Evolutionary conservation across 257 asterid genomes (phyloP).

Genomic region (Plantago elongata): DNA sequence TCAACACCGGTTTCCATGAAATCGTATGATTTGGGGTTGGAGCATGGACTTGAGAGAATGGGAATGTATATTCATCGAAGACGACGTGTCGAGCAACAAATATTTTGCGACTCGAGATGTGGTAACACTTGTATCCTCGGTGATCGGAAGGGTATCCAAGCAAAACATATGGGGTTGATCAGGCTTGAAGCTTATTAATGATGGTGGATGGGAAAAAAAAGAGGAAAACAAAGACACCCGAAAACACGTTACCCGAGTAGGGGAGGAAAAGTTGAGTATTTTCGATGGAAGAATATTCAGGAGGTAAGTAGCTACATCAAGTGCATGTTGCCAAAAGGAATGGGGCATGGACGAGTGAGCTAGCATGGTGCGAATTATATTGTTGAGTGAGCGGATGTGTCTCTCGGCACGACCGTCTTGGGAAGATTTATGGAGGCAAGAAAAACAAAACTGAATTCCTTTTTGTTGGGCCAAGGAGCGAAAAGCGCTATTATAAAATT

Average conservation of each 20-base stretch:
- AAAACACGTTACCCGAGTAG: too few species aligned
- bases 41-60: neutral
- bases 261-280: too few species aligned
- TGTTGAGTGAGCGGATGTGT: neutral
- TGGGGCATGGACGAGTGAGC: too few species aligned
- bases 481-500: neutral
- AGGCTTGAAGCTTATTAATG: neutral
- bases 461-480: neutral
- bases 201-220: neutral
- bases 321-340: too few species aligned
- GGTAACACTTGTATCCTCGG: too few species aligned
- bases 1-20: neutral
- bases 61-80: neutral
- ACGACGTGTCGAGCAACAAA: neutral
- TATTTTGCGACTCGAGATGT: neutral
- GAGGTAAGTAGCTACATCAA: too few species aligned
- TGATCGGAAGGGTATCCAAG: constrained; percentile 3
- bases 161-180: neutral
- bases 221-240: too few species aligned
- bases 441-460: neutral
- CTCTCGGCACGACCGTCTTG: neutral
- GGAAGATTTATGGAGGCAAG: neutral
- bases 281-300: too few species aligned
- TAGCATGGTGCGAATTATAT: constrained; percentile 1
- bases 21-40: neutral